Evolutionary conservation across 345 rosid species (phyloP), one percentile per base, ranked within the genome.

Genomic region (Lepidium didymum): DNA sequence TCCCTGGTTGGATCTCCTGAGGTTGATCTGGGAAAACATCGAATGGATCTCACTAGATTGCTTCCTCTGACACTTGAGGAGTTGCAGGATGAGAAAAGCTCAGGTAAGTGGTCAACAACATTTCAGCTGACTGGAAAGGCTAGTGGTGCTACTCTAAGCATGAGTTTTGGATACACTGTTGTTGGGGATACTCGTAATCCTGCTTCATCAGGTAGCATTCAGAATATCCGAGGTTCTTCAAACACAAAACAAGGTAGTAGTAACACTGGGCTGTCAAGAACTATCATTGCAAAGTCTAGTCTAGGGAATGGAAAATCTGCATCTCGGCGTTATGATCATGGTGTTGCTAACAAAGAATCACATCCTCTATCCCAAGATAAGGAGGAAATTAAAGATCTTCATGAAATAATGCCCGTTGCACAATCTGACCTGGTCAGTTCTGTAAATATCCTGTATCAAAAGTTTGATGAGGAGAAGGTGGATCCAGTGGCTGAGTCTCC

Each of bases 41-140:
- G 97, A 61, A 83, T 93, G 76, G 98, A 93, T 57, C 91, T 93
- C 64, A 86, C 98, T 0, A 87, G 86, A 64, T 70, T 93, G 77
- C 93, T 93, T 75, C 98, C 98, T 53, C 85, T 88, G 67, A 86
- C 98, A 13, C 75, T 90, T 74, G 98, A 93, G 80, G 98, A 90
- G 70, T 64, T 93, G 79, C 91, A 90, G 72, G 96, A 87, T 73
- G 98, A 93, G 75, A 93, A 86, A 81, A 86, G 90, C 79, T 81
- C 88, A 0, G 92, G 97, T 55, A 84, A 85, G 68, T 93, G 98
- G 98, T 86, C 94, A 40, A 93, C 98, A 4, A 88, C 96, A 75
- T 93, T 77, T 77, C 88, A 80, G 81, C 79, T 93, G 81, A 77
- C 92, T 3, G 96, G 97, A 42, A 81, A 87, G 63, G 96, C 93